Percentiles rank a stretch among this genome's conserved stretches.
phyloP scores from a whole-genome alignment of 2,329 filamentous ascomycete genomes.

The Aspergillus ruber region DNA sequence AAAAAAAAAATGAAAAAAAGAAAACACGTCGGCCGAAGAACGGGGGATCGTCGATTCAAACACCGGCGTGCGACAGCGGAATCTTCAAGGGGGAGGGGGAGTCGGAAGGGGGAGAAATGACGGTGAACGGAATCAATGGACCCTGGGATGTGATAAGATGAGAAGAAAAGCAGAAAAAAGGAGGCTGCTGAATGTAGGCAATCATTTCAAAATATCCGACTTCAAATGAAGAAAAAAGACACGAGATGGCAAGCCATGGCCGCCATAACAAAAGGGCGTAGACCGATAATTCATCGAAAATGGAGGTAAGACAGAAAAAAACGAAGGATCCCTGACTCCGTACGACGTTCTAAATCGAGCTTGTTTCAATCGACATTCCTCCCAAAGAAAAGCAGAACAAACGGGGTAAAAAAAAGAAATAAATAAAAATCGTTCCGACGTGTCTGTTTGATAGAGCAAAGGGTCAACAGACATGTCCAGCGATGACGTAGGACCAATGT shows the following conservation, averaged over 20 bases:
- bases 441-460: constrained; percentile 11
- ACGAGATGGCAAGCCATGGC: constrained; percentile 1
- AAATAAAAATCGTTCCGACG: constrained; percentile 20
- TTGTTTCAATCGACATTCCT: constrained; percentile 3
- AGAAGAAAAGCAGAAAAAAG: not conserved
- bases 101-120: constrained; percentile 11
- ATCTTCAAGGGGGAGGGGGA: not conserved
- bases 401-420: not conserved
- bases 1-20: not conserved
- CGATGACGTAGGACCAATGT: not conserved
- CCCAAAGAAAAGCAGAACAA: constrained; percentile 7
- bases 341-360: constrained; percentile 9
- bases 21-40: not conserved
- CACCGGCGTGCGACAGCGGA: not conserved
- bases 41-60: not conserved
- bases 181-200: not conserved
- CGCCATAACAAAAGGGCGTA: constrained; percentile 1
- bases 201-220: constrained; percentile 1
- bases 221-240: not conserved
- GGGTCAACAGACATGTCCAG: not conserved
- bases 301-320: constrained; percentile 5
- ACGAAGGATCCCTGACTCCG: constrained; percentile 7
- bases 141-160: not conserved
- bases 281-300: not conserved
- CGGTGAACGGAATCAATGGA: constrained; percentile 6